Percentiles rank a stretch among this genome's conserved stretches.
phyloP scores from a whole-genome alignment of 441 rosid species.

The Raphanus hybrid region DNA sequence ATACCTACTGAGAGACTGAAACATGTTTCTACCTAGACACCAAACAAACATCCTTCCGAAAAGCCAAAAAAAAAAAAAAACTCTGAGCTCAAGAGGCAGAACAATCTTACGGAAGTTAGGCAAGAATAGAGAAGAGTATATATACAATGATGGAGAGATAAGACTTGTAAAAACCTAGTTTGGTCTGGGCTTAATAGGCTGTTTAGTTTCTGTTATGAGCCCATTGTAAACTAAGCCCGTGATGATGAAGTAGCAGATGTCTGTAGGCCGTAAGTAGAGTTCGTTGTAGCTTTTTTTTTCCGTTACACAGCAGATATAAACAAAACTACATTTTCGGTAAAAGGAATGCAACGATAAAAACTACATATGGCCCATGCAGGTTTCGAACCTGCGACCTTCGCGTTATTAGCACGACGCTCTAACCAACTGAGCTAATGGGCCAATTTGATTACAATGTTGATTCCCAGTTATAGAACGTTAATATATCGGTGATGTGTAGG shows the following conservation, averaged over 20 bases:
- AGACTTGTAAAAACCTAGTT: conserved; percentile 1
- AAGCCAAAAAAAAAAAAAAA: background rate
- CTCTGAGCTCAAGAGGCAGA: conserved; percentile 13
- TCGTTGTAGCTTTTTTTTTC: background rate
- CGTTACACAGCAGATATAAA: too few species aligned
- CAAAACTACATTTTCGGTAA: too few species aligned
- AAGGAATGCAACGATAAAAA: too few species aligned
- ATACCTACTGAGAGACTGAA: background rate
- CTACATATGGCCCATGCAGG: conserved; percentile 81
- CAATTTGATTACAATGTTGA: background rate
- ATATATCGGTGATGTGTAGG: background rate
- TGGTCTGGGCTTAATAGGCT: background rate
- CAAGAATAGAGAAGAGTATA: background rate
- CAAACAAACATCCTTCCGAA: background rate
- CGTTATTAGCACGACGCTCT: conserved; percentile 96
- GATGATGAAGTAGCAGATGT: background rate
- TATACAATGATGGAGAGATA: background rate
- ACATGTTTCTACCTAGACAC: conserved; percentile 18
- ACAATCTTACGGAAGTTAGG: background rate
- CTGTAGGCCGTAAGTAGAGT: background rate
- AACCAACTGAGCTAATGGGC: conserved; percentile 59
- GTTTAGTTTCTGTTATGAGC: background rate
- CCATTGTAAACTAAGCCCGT: background rate
- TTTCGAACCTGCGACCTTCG: conserved; percentile 85
- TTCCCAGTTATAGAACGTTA: too few species aligned